phyloP scores from a whole-genome alignment of 176 grass and related monocot genomes.

The Musa itinerans region DNA sequence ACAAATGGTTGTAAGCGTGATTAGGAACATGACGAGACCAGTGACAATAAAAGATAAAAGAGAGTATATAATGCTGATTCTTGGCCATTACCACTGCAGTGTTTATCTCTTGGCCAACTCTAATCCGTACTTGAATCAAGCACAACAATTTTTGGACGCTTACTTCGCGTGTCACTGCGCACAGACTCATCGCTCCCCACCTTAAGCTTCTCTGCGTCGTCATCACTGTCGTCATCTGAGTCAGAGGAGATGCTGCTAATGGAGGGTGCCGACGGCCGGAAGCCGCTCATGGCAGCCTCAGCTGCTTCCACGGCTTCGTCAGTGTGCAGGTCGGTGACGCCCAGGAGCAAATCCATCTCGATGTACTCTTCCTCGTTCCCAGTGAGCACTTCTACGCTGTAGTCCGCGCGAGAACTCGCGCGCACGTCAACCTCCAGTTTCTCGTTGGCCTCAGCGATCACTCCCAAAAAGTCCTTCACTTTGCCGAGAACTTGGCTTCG shows the following conservation, averaged over 20 bases:
- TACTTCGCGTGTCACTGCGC: conserved; percentile 35
- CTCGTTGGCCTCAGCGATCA: conserved; percentile 75
- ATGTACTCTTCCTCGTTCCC: conserved; percentile 81
- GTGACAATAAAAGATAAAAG: too few species aligned
- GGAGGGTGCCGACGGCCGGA: conserved; percentile 27
- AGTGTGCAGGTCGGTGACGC: conserved; percentile 66
- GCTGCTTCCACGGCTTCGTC: conserved; percentile 67
- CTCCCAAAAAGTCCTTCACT: conserved; percentile 69
- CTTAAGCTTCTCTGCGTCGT: conserved; percentile 21
- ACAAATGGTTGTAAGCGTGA: background rate
- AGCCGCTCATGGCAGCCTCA: conserved; percentile 45
- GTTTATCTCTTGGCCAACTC: background rate
- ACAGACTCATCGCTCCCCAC: background rate
- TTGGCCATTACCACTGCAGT: background rate
- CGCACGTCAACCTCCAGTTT: conserved; percentile 58
- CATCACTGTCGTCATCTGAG: conserved; percentile 28
- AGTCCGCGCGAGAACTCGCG: conserved; percentile 59
- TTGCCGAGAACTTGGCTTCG: conserved; percentile 52
- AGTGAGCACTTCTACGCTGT: conserved; percentile 59
- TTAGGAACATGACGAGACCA: too few species aligned
- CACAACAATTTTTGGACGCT: conserved; percentile 66
- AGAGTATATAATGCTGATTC: too few species aligned
- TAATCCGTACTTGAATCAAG: conserved; percentile 26
- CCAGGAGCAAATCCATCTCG: conserved; percentile 90
- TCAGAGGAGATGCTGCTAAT: conserved; percentile 35